These are phyloP conservation scores for Sarcomyxa edulis DNA, from an alignment of 768 basidiomycete species.

Conservation along the genomic window DNA sequence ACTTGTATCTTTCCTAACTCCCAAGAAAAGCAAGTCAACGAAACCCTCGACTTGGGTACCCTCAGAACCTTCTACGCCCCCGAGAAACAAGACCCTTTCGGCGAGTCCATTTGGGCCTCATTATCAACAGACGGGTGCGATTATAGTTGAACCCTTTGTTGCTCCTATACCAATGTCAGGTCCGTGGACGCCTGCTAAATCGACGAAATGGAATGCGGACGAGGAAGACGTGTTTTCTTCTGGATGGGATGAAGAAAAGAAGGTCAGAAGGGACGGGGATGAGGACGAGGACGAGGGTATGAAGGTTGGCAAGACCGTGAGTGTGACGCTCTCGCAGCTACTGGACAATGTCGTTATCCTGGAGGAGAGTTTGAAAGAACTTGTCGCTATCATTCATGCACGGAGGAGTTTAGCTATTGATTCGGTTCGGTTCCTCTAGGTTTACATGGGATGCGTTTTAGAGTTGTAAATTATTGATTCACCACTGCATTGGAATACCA, in stretches of 20 bases:
- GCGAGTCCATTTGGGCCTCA: constrained; percentile 83
- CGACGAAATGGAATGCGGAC: constrained; percentile 45
- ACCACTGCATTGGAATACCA: not conserved
- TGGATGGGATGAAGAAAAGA: constrained; percentile 24
- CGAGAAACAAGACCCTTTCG: constrained; percentile 39
- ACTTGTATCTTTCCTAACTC: constrained; percentile 75
- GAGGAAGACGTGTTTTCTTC: constrained; percentile 71
- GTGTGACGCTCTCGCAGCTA: constrained; percentile 74
- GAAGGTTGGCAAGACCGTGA: constrained; percentile 24
- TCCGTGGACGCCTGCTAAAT: constrained; percentile 58
- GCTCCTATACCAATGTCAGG: constrained; percentile 54
- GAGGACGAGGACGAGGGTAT: constrained; percentile 26
- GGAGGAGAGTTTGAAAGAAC: constrained; percentile 93
- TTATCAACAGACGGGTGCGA: constrained; percentile 71
- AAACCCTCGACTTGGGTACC: constrained; percentile 22
- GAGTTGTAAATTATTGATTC: not conserved
- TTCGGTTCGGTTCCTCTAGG: constrained; percentile 68
- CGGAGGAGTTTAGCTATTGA: constrained; percentile 83
- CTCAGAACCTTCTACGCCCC: constrained; percentile 41
- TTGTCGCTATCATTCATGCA: constrained; percentile 81
- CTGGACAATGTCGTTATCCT: constrained; percentile 93
- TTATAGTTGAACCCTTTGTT: constrained; percentile 66
- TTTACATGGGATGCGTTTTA: too few species aligned
- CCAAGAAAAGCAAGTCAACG: constrained; percentile 56
- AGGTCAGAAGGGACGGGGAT: constrained; percentile 9